Percentiles rank a stretch among this genome's conserved stretches.
phyloP scores from a whole-genome alignment of 768 basidiomycete genomes.

The Fibroporia radiculosa region DNA sequence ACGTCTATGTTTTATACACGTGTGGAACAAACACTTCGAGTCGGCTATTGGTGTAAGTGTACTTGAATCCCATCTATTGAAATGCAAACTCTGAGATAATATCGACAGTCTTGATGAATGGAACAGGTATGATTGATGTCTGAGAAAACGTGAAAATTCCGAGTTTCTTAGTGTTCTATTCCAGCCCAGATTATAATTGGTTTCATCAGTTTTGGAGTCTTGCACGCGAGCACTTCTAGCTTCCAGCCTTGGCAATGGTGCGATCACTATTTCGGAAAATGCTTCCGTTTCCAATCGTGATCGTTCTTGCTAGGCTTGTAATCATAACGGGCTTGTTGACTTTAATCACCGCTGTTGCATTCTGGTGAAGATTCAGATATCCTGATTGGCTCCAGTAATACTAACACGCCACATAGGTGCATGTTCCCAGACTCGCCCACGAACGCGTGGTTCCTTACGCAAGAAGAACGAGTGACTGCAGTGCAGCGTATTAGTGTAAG shows the following conservation, averaged over 20 bases:
- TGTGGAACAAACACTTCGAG: constrained; percentile 56
- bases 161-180: background rate
- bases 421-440: constrained; percentile 72
- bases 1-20: constrained; percentile 75
- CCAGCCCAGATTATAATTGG: constrained; percentile 64
- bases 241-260: constrained; percentile 75
- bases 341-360: constrained; percentile 39
- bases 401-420: constrained; percentile 31
- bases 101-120: constrained; percentile 62
- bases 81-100: background rate
- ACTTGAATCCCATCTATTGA: background rate
- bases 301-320: constrained; percentile 43
- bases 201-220: constrained; percentile 57
- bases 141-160: background rate
- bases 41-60: constrained; percentile 71
- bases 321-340: constrained; percentile 60
- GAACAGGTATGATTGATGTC: constrained; percentile 38
- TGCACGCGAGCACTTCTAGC: constrained; percentile 47
- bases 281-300: constrained; percentile 5
- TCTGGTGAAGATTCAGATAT: constrained; percentile 36
- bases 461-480: constrained; percentile 50
- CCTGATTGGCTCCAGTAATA: background rate
- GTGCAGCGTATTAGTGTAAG: constrained; percentile 55
- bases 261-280: constrained; percentile 3
- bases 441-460: constrained; percentile 66